Evolutionary conservation across 1,284 basidiomycete species (phyloP).

Genomic region (Xanthoconium separans): DNA sequence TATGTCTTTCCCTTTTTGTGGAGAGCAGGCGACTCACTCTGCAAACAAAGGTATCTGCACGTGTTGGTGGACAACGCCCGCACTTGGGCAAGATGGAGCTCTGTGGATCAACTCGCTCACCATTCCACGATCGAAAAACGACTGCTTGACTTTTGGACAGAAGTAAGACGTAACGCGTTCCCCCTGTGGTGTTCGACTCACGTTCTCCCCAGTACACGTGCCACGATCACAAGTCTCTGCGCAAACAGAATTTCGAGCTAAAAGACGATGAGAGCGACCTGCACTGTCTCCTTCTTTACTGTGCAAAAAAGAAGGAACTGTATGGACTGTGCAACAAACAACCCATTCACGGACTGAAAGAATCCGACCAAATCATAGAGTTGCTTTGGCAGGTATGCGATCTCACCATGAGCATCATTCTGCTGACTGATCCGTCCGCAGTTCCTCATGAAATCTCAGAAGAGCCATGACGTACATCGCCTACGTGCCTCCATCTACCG

Average conservation of each 20-base stretch:
- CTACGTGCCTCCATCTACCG: constrained; percentile 27
- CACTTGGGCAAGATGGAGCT: constrained; percentile 17
- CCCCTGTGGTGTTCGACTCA: not conserved
- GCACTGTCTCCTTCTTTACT: constrained; percentile 23
- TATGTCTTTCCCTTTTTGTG: not conserved
- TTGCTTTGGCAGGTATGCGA: constrained; percentile 25
- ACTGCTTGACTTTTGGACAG: constrained; percentile 9
- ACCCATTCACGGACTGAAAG: not conserved
- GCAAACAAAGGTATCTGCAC: constrained; percentile 8
- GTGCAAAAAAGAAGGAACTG: constrained; percentile 16
- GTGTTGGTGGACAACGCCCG: constrained; percentile 6
- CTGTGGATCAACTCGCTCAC: constrained; percentile 20
- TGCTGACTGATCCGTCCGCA: not conserved
- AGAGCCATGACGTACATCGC: constrained; percentile 3
- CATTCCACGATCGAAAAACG: constrained; percentile 14
- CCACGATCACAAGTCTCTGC: constrained; percentile 8
- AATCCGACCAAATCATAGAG: constrained; percentile 21
- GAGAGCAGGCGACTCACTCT: not conserved
- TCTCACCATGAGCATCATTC: not conserved
- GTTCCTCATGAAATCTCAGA: constrained; percentile 12
- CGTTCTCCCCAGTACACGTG: constrained; percentile 14
- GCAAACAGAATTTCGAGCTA: not conserved
- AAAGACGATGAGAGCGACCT: constrained; percentile 20
- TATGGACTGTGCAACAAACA: constrained; percentile 9
- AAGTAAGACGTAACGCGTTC: constrained; percentile 7